Conservation (phyloP, 306 rosid genomes). For the Malus sieversii region DNA sequence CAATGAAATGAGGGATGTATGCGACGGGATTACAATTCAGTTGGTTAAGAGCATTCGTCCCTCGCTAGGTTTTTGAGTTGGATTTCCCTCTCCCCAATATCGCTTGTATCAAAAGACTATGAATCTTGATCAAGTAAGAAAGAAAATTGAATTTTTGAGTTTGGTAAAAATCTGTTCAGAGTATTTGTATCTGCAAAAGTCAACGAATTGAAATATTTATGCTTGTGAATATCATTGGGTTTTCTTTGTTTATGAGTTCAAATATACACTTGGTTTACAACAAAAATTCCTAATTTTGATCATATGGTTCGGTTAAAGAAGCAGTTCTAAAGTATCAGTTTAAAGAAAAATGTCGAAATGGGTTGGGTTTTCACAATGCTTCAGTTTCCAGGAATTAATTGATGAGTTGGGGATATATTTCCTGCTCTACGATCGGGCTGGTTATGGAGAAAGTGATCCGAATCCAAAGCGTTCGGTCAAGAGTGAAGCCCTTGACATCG, state of each 20-base stretch:
- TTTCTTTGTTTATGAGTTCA: neutral
- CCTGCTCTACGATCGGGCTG: constrained; percentile 77
- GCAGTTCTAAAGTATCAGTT: neutral
- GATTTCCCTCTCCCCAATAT: too few species aligned
- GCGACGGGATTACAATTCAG: too few species aligned
- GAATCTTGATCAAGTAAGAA: neutral
- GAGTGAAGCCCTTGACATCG: constrained; percentile 77
- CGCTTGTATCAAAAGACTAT: too few species aligned
- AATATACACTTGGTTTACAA: neutral
- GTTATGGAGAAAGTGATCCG: constrained; percentile 94
- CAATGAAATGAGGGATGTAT: neutral
- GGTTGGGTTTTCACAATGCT: constrained; percentile 25
- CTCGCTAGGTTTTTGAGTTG: too few species aligned
- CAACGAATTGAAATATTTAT: neutral
- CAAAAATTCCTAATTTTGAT: neutral
- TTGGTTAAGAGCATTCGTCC: too few species aligned
- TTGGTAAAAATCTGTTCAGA: neutral
- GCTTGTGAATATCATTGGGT: neutral
- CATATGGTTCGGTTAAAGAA: neutral
- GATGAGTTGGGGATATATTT: constrained; percentile 66
- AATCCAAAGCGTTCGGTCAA: constrained; percentile 60
- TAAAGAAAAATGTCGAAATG: neutral
- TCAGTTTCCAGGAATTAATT: constrained; percentile 63
- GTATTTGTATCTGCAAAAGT: neutral
- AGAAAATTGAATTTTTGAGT: neutral